Conservation (phyloP, 2,329 filamentous ascomycete species). For the Chaetomium sp. region DNA sequence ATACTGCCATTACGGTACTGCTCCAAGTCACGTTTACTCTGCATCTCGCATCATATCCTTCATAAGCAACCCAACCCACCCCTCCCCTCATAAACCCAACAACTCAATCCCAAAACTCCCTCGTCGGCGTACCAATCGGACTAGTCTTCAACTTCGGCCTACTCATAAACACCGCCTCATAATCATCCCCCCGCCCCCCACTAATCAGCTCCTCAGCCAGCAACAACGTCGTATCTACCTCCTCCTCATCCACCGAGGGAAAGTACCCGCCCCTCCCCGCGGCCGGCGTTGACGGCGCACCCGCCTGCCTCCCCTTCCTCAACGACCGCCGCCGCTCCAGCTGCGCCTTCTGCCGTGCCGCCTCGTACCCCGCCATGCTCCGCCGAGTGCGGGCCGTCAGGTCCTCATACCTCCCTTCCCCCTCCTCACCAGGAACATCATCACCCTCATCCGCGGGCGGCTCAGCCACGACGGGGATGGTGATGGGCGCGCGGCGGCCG, state of each 20-base stretch:
- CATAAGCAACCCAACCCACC: background rate
- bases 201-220: constrained; percentile 69
- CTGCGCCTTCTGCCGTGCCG: constrained; percentile 62
- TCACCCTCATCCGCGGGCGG: background rate
- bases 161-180: constrained; percentile 83
- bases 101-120: constrained; percentile 26
- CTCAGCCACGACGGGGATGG: constrained; percentile 8
- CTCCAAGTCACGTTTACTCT: background rate
- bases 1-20: background rate
- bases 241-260: constrained; percentile 51
- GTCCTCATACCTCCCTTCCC: constrained; percentile 48
- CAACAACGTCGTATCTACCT: constrained; percentile 45
- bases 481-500: constrained; percentile 18
- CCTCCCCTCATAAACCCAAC: background rate
- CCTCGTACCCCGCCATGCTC: constrained; percentile 65
- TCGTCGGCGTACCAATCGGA: constrained; percentile 59
- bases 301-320: constrained; percentile 52
- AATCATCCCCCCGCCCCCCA: constrained; percentile 63
- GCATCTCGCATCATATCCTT: background rate
- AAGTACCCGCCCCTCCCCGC: constrained; percentile 50
- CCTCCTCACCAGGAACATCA: constrained; percentile 32
- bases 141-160: constrained; percentile 78
- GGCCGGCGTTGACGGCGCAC: constrained; percentile 30
- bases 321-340: constrained; percentile 57
- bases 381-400: constrained; percentile 60